Base-by-base conservation (phyloP, 495 filamentous ascomycete species). In the Podospora pseudoanserina region DNA sequence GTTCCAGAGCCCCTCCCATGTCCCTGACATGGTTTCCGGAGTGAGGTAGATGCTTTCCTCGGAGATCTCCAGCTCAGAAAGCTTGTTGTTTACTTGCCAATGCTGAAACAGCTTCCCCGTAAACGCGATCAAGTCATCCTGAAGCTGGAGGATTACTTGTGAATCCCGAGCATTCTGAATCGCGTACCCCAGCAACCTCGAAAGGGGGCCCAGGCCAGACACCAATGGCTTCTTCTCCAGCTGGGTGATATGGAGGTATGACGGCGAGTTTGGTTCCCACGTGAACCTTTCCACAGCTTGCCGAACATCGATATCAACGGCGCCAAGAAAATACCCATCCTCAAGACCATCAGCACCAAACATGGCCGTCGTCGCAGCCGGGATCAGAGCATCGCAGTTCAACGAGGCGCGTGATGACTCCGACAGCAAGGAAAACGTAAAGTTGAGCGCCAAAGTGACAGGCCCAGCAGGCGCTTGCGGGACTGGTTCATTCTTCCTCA, bases 1-100 rank as follows among this genome's bases (percentile, higher is more conserved):
- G 68, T 88, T 88, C 95, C 93, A 97, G 18, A 97, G 85, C 53
- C 84, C 82, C 15, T 92, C 89, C 70, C 92, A 86, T 0, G 95
- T 93, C 44, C 75, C 85, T 66, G 87, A 78, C 60, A 91, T 69
- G 0, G 91, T 88, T 65, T 97, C 90, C 0, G 87, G 80, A 26
- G 89, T 87, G 18, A 99, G 79, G 69, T 86, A 90, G 26, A 84
- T 77, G 2, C 73, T 70, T 73, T 97, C 93, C 75, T 97, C 90
- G 0, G 90, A 87, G 60, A 83, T 75, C 70, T 97, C 95, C 63
- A 97, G 84, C 67, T 91, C 88, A 1, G 91, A 96, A 44, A 99
- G 82, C 71, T 92, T 92, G 76, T 89, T 95, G 9, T 32, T 32
- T 68, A 87, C 86, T 63, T 89, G 86, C 95, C 95, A 99, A 73